phyloP scores from a whole-genome alignment of 345 rosid species.

The Camelina laxa region DNA sequence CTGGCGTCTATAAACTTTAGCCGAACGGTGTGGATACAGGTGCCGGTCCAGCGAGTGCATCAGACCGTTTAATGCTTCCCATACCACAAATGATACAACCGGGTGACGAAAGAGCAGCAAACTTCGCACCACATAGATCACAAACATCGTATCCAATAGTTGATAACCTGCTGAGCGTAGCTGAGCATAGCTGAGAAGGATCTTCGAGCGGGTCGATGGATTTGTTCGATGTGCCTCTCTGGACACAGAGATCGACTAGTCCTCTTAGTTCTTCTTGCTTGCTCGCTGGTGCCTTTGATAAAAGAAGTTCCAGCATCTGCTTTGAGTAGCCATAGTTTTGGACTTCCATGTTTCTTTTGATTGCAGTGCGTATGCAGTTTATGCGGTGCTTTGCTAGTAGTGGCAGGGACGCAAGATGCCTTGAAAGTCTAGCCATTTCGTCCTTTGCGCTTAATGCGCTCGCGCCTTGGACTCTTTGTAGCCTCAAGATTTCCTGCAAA shows the following conservation, averaged over 20 bases:
- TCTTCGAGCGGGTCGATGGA: constrained; percentile 96
- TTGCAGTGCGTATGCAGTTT: constrained; percentile 93
- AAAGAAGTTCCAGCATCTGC: constrained; percentile 96
- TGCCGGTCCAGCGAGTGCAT: constrained; percentile 72
- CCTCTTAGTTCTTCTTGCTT: constrained; percentile 93
- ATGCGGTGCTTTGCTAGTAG: constrained; percentile 93
- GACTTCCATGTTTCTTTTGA: constrained; percentile 96
- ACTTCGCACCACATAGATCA: constrained; percentile 93
- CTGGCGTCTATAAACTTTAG: constrained; percentile 41
- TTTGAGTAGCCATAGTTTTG: constrained; percentile 89
- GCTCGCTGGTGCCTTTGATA: constrained; percentile 86
- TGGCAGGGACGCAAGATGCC: constrained; percentile 89
- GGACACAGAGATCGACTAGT: constrained; percentile 86
- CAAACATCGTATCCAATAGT: constrained; percentile 97
- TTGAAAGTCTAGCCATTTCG: constrained; percentile 95
- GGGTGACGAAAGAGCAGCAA: constrained; percentile 85
- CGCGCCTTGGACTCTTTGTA: constrained; percentile 90
- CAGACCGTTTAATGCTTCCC: constrained; percentile 96
- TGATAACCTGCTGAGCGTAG: constrained; percentile 92
- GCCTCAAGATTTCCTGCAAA: constrained; percentile 81
- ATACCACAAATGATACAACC: constrained; percentile 98
- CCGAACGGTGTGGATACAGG: constrained; percentile 87
- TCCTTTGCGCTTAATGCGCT: constrained; percentile 93
- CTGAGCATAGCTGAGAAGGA: constrained; percentile 94
- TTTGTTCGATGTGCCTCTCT: constrained; percentile 85